Evolutionary conservation across 495 filamentous ascomycete genomes (phyloP), one percentile per base, ranked within the genome.

Genomic region (Chaetomium fimeti): DNA sequence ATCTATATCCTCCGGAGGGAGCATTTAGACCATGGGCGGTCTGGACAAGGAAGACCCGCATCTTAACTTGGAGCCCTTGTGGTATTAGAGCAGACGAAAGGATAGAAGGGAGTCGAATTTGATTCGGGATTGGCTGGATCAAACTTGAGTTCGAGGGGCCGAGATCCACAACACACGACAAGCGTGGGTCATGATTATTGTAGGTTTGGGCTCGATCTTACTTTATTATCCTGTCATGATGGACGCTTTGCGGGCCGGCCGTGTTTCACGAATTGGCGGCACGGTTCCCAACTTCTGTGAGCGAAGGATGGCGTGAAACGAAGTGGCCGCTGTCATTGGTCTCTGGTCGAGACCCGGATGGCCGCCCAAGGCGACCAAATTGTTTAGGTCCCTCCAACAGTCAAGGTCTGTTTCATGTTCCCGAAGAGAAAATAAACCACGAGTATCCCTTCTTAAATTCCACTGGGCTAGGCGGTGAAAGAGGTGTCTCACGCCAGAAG

Each of bases 1-100:
- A 62, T 56, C 68, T 71, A 63, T 66, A 73, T 2, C 71, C 71
- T 40, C 71, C 71, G 16, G 71, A 72, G 18, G 71, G 71, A 29
- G 71, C 65, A 13, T 61, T 57, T 36, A 73, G 51, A 42, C 71
- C 71, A n/a, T 71, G 67, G 3, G 71, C 71, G 1, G 71, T 73
- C 62, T 73, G 71, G 3, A 72, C 67, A 20, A 73, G 66, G 40
- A 73, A 62, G 13, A 73, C 63, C 7, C 71, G 69, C 63, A 70
- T 47, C 2, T 6, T 47, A 7, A 22, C n/a, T 47, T 20, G 18
- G 18, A 8, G 24, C 48, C 8, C 22, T n/a, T 28, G 48, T 25
- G 22, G 0, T 27, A 4, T 16, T 52, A 11, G 32, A 36, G 32
- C 8, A 11, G 32, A 36, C 7, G 20, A 27, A 15, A 9, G 5